A percentile compares a stretch with the other conserved stretches of the same genome.
phyloP scores from a whole-genome alignment of 345 rosid species.

The Eucalyptus pauciflora region DNA sequence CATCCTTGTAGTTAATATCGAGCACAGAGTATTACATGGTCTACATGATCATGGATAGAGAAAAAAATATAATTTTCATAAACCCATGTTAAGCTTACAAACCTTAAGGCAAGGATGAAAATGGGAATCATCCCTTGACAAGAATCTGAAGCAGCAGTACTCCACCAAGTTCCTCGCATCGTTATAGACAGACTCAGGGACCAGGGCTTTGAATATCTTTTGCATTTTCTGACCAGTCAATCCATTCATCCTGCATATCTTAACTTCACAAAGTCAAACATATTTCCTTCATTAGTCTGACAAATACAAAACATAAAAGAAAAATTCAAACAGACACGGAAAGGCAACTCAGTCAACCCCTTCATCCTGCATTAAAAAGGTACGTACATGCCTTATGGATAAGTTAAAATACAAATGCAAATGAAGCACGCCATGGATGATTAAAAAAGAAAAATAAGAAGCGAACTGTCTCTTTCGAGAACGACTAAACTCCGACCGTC shows the following conservation, averaged over 20 bases:
- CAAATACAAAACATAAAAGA: not conserved
- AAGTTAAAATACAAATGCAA: not conserved
- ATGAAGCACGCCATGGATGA: not conserved
- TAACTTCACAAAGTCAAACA: constrained; percentile 24
- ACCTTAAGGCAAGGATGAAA: constrained; percentile 89
- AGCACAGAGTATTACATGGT: not conserved
- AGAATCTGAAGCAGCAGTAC: constrained; percentile 88
- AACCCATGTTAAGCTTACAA: not conserved
- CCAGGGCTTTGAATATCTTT: constrained; percentile 75
- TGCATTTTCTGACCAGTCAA: constrained; percentile 74
- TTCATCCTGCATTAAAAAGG: not conserved
- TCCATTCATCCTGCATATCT: constrained; percentile 88
- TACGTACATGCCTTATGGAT: not conserved
- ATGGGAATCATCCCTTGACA: constrained; percentile 70
- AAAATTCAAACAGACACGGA: not conserved
- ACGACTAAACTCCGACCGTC: not conserved
- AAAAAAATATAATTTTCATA: not conserved
- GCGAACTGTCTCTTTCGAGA: not conserved
- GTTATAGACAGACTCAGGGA: constrained; percentile 38
- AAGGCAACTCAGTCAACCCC: not conserved
- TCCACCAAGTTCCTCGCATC: constrained; percentile 79
- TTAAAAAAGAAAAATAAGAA: not conserved
- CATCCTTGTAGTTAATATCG: not conserved
- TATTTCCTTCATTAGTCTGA: constrained; percentile 12
- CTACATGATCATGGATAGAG: not conserved